Conservation (phyloP, 768 basidiomycete species). For the Rhizopogon vinicolor region DNA sequence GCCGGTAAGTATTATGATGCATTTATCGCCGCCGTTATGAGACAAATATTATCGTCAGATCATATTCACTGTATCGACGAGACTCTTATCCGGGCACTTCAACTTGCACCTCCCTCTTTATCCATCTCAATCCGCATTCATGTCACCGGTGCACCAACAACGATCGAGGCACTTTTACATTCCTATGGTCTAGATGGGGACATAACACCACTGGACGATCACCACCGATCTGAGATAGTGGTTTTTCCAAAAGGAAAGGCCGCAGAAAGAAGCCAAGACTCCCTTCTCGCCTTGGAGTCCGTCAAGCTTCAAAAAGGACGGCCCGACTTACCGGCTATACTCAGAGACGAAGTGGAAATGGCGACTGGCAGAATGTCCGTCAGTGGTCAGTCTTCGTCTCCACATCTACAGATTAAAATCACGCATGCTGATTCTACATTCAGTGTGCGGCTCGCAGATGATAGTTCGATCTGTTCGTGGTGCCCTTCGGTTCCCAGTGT, state of each 20-base stretch:
- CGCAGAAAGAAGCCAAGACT: background rate
- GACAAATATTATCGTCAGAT: background rate
- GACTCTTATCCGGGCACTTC: constrained; percentile 9
- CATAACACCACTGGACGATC: background rate
- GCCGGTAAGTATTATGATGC: constrained; percentile 20
- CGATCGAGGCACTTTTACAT: constrained; percentile 3
- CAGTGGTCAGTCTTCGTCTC: constrained; percentile 29
- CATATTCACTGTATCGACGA: constrained; percentile 10
- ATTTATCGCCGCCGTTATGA: background rate
- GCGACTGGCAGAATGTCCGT: constrained; percentile 35
- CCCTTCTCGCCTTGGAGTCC: constrained; percentile 1
- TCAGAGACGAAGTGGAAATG: constrained; percentile 29
- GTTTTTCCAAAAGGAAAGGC: background rate
- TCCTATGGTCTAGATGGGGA: background rate
- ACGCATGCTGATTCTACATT: background rate
- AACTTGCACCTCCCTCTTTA: constrained; percentile 10
- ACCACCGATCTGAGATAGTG: background rate
- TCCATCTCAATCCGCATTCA: constrained; percentile 15
- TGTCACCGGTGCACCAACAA: constrained; percentile 3
- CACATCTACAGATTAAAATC: background rate
- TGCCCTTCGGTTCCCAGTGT: constrained; percentile 29
- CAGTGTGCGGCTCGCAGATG: constrained; percentile 42
- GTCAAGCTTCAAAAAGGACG: constrained; percentile 30
- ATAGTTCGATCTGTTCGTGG: constrained; percentile 31
- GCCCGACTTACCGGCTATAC: constrained; percentile 33